Conservation (phyloP, 805 yeast genomes). For the Ogataea salicorniae region DNA sequence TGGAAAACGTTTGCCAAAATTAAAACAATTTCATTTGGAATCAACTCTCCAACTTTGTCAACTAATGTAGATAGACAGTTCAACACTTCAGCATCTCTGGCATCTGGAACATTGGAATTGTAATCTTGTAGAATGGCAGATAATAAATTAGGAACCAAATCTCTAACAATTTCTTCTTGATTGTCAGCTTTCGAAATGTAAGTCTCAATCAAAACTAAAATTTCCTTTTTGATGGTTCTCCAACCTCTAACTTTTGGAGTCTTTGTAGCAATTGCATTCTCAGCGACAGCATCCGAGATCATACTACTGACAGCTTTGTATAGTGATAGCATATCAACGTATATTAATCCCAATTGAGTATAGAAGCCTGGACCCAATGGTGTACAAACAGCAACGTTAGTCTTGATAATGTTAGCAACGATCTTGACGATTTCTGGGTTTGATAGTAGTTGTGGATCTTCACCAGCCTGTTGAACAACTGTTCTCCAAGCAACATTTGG, state of each 20-base stretch:
- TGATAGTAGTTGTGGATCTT: slow-evolving; percentile 72
- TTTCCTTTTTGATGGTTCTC: slow-evolving; percentile 94
- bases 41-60: slow-evolving; percentile 76
- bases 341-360: slow-evolving; percentile 81
- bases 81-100: slow-evolving; percentile 95
- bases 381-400: slow-evolving; percentile 93
- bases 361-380: slow-evolving; percentile 90
- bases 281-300: slow-evolving; percentile 75
- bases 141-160: slow-evolving; percentile 77
- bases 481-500: slow-evolving; percentile 96
- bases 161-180: slow-evolving; percentile 75
- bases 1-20: slow-evolving; percentile 90
- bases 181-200: slow-evolving; percentile 85
- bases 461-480: slow-evolving; percentile 77
- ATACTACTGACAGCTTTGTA: slow-evolving; percentile 84
- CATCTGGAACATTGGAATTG: slow-evolving; percentile 84
- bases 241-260: slow-evolving; percentile 93
- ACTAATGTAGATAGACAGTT: slow-evolving; percentile 92
- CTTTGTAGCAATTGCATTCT: slow-evolving; percentile 85
- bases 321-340: slow-evolving; percentile 82
- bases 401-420: slow-evolving; percentile 88
- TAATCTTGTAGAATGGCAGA: slow-evolving; percentile 87
- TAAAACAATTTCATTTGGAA: slow-evolving; percentile 83
- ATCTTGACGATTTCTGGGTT: slow-evolving; percentile 84
- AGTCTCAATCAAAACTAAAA: slow-evolving; percentile 81